Percentiles rank a stretch among this genome's conserved stretches.
Evolutionary conservation across 768 basidiomycete genomes (phyloP).

Genomic region (Tylopilus sp.): DNA sequence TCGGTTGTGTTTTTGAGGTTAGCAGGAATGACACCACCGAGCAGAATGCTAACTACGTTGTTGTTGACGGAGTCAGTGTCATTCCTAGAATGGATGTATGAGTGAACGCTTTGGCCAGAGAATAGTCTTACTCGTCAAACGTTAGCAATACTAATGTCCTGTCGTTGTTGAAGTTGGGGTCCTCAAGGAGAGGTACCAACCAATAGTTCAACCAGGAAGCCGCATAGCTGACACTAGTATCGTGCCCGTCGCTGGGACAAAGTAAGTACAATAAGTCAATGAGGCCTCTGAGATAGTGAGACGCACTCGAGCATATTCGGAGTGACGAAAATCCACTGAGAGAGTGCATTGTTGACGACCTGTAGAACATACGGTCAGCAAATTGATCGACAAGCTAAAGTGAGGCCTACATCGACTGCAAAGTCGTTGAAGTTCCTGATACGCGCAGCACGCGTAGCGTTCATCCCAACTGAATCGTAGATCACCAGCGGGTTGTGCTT

Average conservation of each 20-base stretch:
- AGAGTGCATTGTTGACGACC: constrained; percentile 40
- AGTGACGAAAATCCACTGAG: constrained; percentile 62
- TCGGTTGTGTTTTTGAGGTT: constrained; percentile 44
- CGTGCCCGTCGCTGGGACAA: constrained; percentile 51
- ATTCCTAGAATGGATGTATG: constrained; percentile 9
- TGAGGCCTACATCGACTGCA: constrained; percentile 42
- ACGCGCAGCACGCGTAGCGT: constrained; percentile 37
- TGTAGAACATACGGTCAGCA: not conserved
- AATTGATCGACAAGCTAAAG: not conserved
- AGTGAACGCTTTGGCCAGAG: constrained; percentile 21
- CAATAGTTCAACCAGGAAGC: constrained; percentile 46
- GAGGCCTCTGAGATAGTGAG: not conserved
- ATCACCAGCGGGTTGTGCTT: constrained; percentile 54
- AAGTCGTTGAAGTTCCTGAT: constrained; percentile 63
- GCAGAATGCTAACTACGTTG: constrained; percentile 41
- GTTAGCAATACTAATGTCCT: not conserved
- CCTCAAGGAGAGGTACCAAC: constrained; percentile 6
- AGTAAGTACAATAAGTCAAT: not conserved
- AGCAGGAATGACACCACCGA: constrained; percentile 45
- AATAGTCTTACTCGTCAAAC: not conserved
- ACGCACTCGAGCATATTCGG: constrained; percentile 46
- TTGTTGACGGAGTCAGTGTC: constrained; percentile 42
- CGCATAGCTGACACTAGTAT: constrained; percentile 50
- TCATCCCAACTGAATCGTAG: constrained; percentile 46
- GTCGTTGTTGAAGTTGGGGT: not conserved